Conservation (phyloP, 169 alveolate species). For the Plasmodium sp. region DNA sequence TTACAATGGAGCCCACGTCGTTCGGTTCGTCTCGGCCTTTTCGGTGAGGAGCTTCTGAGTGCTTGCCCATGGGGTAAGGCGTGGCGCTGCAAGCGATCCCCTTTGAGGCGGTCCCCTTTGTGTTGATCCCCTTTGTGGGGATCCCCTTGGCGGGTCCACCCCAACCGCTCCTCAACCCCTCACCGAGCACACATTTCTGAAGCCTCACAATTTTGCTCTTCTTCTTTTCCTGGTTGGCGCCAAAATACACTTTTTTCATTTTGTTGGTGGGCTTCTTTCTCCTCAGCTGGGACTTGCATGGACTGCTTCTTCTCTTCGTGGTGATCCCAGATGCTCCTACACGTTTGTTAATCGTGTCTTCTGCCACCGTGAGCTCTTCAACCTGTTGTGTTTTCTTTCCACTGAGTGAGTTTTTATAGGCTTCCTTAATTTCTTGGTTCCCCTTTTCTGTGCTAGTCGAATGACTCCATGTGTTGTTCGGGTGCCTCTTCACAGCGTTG, state of each 20-base stretch:
- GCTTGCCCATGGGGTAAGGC: neutral
- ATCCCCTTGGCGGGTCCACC: neutral
- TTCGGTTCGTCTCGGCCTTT: neutral
- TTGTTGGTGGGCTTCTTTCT: neutral
- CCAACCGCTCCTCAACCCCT: neutral
- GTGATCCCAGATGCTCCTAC: neutral
- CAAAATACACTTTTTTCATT: neutral
- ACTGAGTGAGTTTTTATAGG: neutral
- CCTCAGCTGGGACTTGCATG: neutral
- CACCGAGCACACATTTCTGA: neutral
- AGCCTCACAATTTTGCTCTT: slow-evolving; percentile 5
- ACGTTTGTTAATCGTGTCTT: neutral
- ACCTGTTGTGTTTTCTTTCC: neutral
- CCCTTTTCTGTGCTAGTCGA: neutral
- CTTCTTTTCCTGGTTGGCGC: neutral
- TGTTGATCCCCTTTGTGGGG: neutral
- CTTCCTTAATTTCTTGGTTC: neutral
- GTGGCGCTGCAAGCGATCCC: neutral
- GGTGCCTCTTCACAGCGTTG: neutral
- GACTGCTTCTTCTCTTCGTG: neutral
- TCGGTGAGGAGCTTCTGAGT: neutral
- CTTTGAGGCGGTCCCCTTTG: too few species aligned
- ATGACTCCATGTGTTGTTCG: neutral
- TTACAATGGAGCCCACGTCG: neutral
- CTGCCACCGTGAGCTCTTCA: neutral